Conservation (phyloP, 2,329 filamentous ascomycete species). For the Neonectria coccinea region DNA sequence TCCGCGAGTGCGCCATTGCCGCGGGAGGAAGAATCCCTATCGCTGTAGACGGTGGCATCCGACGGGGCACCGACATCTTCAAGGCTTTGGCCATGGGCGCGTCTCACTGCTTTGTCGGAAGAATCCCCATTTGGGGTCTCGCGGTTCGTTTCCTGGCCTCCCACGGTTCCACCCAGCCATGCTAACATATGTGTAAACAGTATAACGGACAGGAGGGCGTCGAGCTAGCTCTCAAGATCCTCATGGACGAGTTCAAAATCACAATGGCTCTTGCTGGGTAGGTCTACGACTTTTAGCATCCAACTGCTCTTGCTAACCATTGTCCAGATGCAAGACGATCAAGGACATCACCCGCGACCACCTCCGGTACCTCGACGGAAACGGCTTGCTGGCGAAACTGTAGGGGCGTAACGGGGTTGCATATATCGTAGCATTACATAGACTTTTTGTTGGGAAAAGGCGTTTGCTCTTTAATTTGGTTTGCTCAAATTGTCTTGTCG, state of each 20-base stretch:
- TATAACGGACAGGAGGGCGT: slow-evolving; percentile 47
- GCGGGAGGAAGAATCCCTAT: slow-evolving; percentile 70
- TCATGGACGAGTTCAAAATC: slow-evolving; percentile 42
- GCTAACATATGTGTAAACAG: slow-evolving; percentile 21
- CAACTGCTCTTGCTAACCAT: neutral
- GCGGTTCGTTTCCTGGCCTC: slow-evolving; percentile 28
- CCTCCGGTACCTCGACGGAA: too few species aligned
- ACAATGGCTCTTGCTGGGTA: slow-evolving; percentile 44
- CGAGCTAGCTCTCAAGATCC: slow-evolving; percentile 52
- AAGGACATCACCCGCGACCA: too few species aligned
- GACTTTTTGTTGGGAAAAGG: too few species aligned
- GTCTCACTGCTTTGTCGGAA: slow-evolving; percentile 36
- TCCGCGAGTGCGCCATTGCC: slow-evolving; percentile 71
- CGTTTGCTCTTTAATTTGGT: too few species aligned
- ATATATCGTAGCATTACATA: too few species aligned
- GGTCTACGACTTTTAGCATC: neutral
- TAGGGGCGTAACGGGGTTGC: too few species aligned
- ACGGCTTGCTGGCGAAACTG: too few species aligned
- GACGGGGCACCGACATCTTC: slow-evolving; percentile 48
- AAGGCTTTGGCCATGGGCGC: slow-evolving; percentile 50
- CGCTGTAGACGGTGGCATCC: slow-evolving; percentile 54
- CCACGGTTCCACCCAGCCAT: neutral
- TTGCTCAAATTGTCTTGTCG: too few species aligned
- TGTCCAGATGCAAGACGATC: slow-evolving; percentile 30
- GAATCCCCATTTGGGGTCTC: slow-evolving; percentile 54